phyloP scores from a whole-genome alignment of 2,329 filamentous ascomycete species.

The Monilinia fructicola region DNA sequence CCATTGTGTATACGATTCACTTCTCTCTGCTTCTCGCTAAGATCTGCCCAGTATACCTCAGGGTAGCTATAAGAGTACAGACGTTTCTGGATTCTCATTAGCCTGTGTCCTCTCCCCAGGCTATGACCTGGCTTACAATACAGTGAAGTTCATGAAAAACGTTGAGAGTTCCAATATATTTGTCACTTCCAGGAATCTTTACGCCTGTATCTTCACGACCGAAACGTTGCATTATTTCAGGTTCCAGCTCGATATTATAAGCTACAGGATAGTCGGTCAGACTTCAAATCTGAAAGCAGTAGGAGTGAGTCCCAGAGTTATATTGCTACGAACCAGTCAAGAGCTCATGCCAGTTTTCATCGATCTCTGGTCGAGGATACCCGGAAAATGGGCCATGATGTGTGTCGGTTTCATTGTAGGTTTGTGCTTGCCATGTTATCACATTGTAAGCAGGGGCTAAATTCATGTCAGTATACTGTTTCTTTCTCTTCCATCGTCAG shows the following conservation, averaged over 20 bases:
- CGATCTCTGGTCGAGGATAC: constrained; percentile 9
- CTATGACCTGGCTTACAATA: not conserved
- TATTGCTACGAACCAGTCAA: not conserved
- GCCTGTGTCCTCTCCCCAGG: not conserved
- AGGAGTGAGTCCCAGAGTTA: no score
- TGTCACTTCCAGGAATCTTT: not conserved
- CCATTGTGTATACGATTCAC: not conserved
- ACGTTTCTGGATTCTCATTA: not conserved
- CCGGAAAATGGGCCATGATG: constrained; percentile 5
- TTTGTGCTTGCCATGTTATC: constrained; percentile 7
- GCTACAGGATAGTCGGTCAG: not conserved
- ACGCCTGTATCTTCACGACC: not conserved
- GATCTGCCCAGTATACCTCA: not conserved
- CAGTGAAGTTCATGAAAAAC: not conserved
- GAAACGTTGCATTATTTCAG: not conserved
- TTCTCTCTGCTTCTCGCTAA: not conserved
- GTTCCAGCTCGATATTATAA: constrained; percentile 1
- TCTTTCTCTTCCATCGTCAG: not conserved
- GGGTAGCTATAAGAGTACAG: not conserved
- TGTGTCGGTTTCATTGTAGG: not conserved
- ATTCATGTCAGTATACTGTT: not conserved
- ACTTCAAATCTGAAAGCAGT: not conserved
- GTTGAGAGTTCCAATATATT: not conserved
- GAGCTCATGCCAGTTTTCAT: constrained; percentile 9
- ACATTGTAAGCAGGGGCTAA: constrained; percentile 1